A percentile compares a stretch with the other conserved stretches of the same genome.
These are phyloP conservation scores for Oryza coarctata DNA, from an alignment of 176 grass and related monocot species.

Conservation along the genomic window DNA sequence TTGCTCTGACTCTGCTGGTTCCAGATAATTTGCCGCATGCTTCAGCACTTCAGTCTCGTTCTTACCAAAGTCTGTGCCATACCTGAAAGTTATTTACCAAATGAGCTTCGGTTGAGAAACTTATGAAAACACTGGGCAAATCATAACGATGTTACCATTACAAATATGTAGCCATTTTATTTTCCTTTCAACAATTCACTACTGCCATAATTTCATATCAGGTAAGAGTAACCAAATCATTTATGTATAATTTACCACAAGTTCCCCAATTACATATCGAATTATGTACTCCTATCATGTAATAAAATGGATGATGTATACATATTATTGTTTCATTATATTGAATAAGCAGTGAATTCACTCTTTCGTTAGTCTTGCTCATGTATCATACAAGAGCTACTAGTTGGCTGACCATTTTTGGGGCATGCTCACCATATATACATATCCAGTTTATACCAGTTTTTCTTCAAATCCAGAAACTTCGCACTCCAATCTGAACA, in stretches of 20 bases:
- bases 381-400: not conserved
- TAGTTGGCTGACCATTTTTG: no score
- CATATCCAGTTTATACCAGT: conserved; percentile 11
- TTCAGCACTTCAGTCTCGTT: conserved; percentile 82
- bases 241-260: not conserved
- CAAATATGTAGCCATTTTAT: not conserved
- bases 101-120: not conserved
- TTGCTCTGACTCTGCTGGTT: conserved; percentile 58
- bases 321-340: not conserved
- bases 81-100: conserved; percentile 54
- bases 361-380: not conserved
- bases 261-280: not conserved
- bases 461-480: not conserved
- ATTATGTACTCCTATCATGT: not conserved
- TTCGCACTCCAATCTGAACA: not conserved
- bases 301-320: not conserved
- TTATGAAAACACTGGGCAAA: not conserved
- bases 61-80: conserved; percentile 84
- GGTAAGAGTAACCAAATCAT: not conserved
- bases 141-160: not conserved
- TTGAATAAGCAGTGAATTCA: not conserved
- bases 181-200: not conserved
- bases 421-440: no score
- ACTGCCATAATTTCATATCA: not conserved
- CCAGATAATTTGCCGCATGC: conserved; percentile 88